A percentile compares a stretch with the other conserved stretches of the same genome.
These are phyloP conservation scores for Diutina rugosa DNA, from an alignment of 1,139 yeast genomes.

Conservation along the genomic window DNA sequence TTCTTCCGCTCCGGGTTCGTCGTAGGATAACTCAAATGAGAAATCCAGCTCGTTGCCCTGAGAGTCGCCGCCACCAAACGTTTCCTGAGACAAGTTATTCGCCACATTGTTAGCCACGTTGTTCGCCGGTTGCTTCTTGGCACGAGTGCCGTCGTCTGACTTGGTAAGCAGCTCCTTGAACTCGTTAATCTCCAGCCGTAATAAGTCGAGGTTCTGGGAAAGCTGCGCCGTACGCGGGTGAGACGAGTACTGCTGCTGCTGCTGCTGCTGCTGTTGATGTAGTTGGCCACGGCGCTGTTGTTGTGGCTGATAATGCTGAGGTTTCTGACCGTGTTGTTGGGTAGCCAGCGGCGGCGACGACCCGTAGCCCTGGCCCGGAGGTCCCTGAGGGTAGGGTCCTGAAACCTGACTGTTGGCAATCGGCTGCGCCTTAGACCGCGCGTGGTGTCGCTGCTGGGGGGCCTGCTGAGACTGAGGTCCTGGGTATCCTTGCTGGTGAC, in stretches of 20 bases:
- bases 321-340: neutral
- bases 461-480: neutral
- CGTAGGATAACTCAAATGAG: conserved; percentile 28
- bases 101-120: conserved; percentile 5
- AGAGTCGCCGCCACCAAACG: neutral
- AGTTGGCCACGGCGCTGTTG: neutral
- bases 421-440: neutral
- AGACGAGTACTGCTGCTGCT: neutral
- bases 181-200: conserved; percentile 32
- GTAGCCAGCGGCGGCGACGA: neutral
- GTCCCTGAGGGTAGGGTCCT: neutral
- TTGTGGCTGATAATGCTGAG: neutral
- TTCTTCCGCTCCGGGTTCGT: conserved; percentile 11
- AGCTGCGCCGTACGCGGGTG: conserved; percentile 7
- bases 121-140: conserved; percentile 2
- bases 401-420: neutral
- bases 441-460: neutral
- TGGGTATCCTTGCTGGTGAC: neutral
- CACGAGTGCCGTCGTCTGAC: conserved; percentile 9
- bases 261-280: neutral
- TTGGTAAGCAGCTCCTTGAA: conserved; percentile 30
- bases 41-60: conserved; percentile 13
- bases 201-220: conserved; percentile 29
- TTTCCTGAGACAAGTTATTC: neutral
- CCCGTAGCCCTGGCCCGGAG: neutral